Evolutionary conservation across 2,329 filamentous ascomycete species (phyloP), one percentile per base, ranked within the genome.

Genomic region (Cladophialophora chaetospira): DNA sequence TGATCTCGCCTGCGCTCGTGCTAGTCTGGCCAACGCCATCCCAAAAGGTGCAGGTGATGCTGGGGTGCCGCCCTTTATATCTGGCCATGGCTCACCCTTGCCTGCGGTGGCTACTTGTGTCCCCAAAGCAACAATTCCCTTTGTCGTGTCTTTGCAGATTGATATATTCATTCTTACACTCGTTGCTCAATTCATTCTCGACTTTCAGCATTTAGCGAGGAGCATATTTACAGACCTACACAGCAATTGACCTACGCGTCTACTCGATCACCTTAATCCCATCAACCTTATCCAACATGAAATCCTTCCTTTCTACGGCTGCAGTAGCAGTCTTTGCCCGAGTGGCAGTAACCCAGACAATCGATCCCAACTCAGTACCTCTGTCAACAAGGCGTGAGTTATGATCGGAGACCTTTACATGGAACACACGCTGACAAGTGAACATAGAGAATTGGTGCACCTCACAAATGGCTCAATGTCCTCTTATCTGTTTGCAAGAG

Each of bases 401-500:
- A 23, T 49, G 11, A n/a, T 19, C 28, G n/a, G 23, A 29, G 5
- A 15, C 33, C 38, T 23, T 17, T 10, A 11, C 3, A n/a, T 23
- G n/a, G 21, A 15, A 11, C 33, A 13, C 2, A 8, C n/a, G 40
- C 50, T 53, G 26, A 53, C 19, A 21, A 10, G 33, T 3, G 10
- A 35, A 17, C 13, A 42, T 61, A 77, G 73, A 69, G 8, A 63
- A 70, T 55, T 79, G 76, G 76, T 79, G 76, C 62, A 53, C 63
- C 35, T 67, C 70, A 33, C 76, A 79, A 58, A 69, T 68, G 21
- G 68, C 71, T 4, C 65, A 73, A 11, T 79, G 76, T 52, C 76
- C 75, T 4, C 68, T 79, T 38, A 69, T 79, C 48, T 79, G 76
- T 56, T 65, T 74, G 33, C 75, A 78, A 58, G 56, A 74, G 17